Evolutionary conservation across 2,329 filamentous ascomycete species (phyloP).

Genomic region (Colletotrichum sp.): DNA sequence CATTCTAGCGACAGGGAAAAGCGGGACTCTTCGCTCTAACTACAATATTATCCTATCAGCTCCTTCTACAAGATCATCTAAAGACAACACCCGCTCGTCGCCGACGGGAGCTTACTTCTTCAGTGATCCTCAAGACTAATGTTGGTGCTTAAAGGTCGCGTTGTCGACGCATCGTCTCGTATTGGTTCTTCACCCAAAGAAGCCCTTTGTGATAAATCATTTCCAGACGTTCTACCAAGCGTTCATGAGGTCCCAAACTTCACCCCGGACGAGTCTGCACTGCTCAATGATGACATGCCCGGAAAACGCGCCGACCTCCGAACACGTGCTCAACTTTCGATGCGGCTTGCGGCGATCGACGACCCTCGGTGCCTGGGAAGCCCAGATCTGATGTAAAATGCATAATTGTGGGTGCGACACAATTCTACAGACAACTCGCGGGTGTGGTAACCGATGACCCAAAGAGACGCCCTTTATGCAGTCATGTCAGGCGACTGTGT

Average conservation of each 20-base stretch:
- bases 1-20: neutral
- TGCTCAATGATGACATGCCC: neutral
- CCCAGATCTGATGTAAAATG: neutral
- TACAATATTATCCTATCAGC: neutral
- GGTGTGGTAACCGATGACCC: neutral
- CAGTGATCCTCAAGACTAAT: neutral
- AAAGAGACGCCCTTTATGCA: neutral
- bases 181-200: accelerated
- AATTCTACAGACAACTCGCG: neutral
- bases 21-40: neutral
- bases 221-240: neutral
- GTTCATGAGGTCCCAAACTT: neutral
- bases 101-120: neutral
- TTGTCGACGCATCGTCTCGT: neutral
- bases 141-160: accelerated
- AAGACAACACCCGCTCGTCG: neutral
- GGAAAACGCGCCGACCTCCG: neutral
- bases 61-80: neutral
- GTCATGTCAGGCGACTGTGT: neutral
- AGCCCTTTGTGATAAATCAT: neutral
- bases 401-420: neutral
- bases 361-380: neutral
- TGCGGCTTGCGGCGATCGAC: neutral
- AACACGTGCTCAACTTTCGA: neutral
- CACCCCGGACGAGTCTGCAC: neutral